phyloP scores from a whole-genome alignment of 345 rosid species.

The Brassica cretica region DNA sequence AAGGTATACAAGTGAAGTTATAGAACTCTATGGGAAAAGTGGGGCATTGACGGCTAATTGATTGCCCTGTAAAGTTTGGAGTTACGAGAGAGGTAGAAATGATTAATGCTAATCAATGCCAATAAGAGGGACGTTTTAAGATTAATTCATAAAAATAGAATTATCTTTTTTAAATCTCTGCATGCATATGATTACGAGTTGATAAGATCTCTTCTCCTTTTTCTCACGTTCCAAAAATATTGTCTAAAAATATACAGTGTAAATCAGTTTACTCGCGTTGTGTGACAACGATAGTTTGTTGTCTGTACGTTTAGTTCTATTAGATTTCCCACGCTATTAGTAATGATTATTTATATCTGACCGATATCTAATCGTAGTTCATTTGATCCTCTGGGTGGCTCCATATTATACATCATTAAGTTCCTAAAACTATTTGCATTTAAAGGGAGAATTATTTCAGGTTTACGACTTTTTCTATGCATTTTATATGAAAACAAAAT shows the following conservation, averaged over 20 bases:
- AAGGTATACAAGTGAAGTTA: background rate
- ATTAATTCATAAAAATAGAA: background rate
- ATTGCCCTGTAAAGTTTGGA: conserved; percentile 25
- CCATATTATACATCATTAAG: background rate
- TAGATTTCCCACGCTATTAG: background rate
- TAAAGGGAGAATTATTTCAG: background rate
- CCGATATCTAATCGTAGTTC: background rate
- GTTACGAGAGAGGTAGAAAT: conserved; percentile 32
- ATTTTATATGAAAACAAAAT: too few relatives aligned
- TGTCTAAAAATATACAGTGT: background rate
- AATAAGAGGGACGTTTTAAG: background rate
- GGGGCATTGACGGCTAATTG: conserved; percentile 25
- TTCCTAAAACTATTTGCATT: background rate
- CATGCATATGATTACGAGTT: conserved; percentile 15
- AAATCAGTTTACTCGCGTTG: background rate
- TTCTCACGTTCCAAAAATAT: conserved; percentile 7
- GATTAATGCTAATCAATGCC: conserved; percentile 16
- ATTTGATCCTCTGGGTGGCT: background rate
- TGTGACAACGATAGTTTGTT: background rate
- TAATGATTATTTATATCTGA: background rate
- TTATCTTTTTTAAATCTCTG: background rate
- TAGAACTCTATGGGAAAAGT: conserved; percentile 5
- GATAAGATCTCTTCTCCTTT: conserved; percentile 5
- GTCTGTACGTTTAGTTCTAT: background rate
- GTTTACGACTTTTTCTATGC: too few relatives aligned